Percentiles rank a stretch among this genome's conserved stretches.
Evolutionary conservation across 2,329 filamentous ascomycete species (phyloP).

Genomic region (Talaromyces rugulosus): DNA sequence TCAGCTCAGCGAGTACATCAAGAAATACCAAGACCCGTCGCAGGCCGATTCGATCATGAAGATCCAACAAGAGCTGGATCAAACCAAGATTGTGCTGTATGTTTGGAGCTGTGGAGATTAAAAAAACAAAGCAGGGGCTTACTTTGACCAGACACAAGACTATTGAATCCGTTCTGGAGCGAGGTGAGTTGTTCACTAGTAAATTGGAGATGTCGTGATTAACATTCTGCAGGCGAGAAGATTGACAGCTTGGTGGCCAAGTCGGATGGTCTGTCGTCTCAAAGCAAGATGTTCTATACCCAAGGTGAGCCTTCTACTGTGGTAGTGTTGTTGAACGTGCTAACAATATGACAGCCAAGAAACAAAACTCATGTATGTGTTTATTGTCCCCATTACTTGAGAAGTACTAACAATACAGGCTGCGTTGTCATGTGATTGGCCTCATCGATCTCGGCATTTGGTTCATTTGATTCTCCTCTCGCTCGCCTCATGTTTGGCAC

Average conservation of each 20-base stretch:
- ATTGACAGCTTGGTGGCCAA: slow-evolving; percentile 91
- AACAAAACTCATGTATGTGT: slow-evolving; percentile 72
- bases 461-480: neutral
- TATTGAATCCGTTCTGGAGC: slow-evolving; percentile 64
- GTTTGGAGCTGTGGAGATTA: neutral
- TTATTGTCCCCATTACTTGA: neutral
- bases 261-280: slow-evolving; percentile 81
- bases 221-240: slow-evolving; percentile 65
- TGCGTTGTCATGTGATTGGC: slow-evolving; percentile 12
- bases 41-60: slow-evolving; percentile 90
- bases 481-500: neutral
- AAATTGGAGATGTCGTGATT: too few relatives aligned
- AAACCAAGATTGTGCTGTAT: slow-evolving; percentile 85
- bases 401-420: slow-evolving; percentile 3
- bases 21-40: slow-evolving; percentile 78
- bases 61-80: slow-evolving; percentile 94
- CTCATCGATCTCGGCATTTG: neutral
- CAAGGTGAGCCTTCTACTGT: slow-evolving; percentile 37
- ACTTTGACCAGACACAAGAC: slow-evolving; percentile 67
- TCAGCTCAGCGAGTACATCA: slow-evolving; percentile 72
- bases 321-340: neutral
- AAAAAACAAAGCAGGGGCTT: neutral
- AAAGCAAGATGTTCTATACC: slow-evolving; percentile 97
- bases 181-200: slow-evolving; percentile 41
- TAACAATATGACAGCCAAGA: slow-evolving; percentile 59